Base-by-base conservation (phyloP, 257 asterid species). In the Solanum etuberosum region DNA sequence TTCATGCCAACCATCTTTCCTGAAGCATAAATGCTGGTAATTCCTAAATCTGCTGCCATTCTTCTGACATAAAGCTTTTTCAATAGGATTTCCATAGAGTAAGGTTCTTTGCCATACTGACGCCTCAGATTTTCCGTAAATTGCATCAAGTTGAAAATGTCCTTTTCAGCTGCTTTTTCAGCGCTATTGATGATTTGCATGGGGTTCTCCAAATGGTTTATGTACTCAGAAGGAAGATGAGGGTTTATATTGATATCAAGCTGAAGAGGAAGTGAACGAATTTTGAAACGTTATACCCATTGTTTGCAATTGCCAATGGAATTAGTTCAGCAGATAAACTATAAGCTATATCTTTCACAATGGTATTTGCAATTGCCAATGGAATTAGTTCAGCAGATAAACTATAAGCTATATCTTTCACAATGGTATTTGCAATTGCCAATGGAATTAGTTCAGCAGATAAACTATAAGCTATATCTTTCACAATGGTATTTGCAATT, bases 1-100 rank as follows among this genome's bases (percentile, higher is more conserved):
- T 93, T 94, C 98, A 96, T 94, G 90, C 90, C 91, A 88, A 96
- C 97, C 90, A 90, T 89, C 94, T 95, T 96, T 86, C 98, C 98
- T 15, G 95, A 93, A 83, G 95, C 92, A 87, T 89, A 92, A 87
- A 96, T 92, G 86, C 91, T 91, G 77, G 89, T 89, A 87, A 96
- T 96, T 86, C 99, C 99, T 89, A 96, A 87, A 91, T 96, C 99
- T 57, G 98, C 98, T 70, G 98, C 94, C 99, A 96, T 96, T 92
- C 99, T 93, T 93, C 92, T 95, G 80, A 95, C 98, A 80, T 96
- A 95, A 25, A 96, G 97, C 92, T 96, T 96, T 94, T 95, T 96
- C 93, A 96, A 91, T 85, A 96, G 85, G 86, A 95, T 94, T 89
- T 95, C 99, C 99, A 96, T 96, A 81, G 99, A 94, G 92, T 91